A percentile compares a stretch with the other conserved stretches of the same genome.
phyloP scores from a whole-genome alignment of 2,329 filamentous ascomycete species.

The Conoideocrella luteorostrata region DNA sequence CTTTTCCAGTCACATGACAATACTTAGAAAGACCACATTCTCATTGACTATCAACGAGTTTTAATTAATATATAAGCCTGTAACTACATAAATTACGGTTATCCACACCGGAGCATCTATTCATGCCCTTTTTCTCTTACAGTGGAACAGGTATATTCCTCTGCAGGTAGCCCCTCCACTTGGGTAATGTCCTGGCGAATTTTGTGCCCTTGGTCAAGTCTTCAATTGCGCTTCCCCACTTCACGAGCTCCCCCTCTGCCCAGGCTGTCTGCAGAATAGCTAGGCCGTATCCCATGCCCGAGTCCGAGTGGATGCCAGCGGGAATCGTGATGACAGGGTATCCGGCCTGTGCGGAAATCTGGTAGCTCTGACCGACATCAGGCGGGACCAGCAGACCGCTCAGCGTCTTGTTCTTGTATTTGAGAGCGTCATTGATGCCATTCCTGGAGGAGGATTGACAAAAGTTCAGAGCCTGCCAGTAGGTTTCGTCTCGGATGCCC shows the following conservation, averaged over 20 bases:
- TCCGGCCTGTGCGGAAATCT: slow-evolving; percentile 68
- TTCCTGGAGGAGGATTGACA: slow-evolving; percentile 52
- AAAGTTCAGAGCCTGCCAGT: slow-evolving; percentile 60
- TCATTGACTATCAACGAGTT: no score
- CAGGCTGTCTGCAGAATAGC: slow-evolving; percentile 55
- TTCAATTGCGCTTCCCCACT: slow-evolving; percentile 58
- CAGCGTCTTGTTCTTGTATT: slow-evolving; percentile 37
- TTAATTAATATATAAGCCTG: no score
- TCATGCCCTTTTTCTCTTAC: slow-evolving; percentile 7
- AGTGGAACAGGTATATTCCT: slow-evolving; percentile 37
- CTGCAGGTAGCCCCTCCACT: slow-evolving; percentile 45
- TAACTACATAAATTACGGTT: no score
- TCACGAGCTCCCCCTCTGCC: slow-evolving; percentile 50
- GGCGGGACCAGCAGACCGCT: slow-evolving; percentile 62
- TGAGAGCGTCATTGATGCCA: slow-evolving; percentile 64
- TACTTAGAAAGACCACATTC: no score
- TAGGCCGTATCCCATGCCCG: slow-evolving; percentile 56
- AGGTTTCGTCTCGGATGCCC: slow-evolving; percentile 57
- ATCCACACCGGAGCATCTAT: neutral
- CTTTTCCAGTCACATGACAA: no score
- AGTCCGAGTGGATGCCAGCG: slow-evolving; percentile 46
- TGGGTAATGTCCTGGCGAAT: slow-evolving; percentile 42
- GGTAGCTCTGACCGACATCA: slow-evolving; percentile 60
- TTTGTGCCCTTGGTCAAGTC: slow-evolving; percentile 39
- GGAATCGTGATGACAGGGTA: slow-evolving; percentile 69